Base-by-base conservation (phyloP, 257 asterid genomes). In the Solanum dulcamara region DNA sequence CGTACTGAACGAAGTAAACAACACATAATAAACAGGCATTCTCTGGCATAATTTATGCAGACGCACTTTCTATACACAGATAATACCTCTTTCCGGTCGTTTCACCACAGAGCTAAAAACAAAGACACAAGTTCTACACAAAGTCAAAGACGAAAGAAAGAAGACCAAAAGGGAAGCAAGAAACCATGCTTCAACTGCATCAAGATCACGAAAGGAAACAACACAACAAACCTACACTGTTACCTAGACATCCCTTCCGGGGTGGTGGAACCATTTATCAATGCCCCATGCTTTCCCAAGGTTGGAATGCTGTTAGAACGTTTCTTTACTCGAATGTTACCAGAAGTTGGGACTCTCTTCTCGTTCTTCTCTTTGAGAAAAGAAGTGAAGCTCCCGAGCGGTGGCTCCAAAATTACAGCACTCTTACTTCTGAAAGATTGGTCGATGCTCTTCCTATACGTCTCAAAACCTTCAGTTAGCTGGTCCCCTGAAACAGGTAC, bases 271-370 rank as follows among this genome's bases (percentile, higher is more conserved):
- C 74, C 88, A 53, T 72, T 70, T 17, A 89, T 22, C 17, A 86
- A 57, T 2, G 91, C 82, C 26, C 89, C 93, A 44, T 74, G 91
- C 89, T 89, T 89, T 81, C 89, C 86, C 24, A 90, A 62, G 35
- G 92, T 84, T 38, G 95, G 92, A 46, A 93, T 92, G 85, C 97
- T 92, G 85, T 84, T 91, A n/a, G 95, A 90, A 22, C 95, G 95
- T 89, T 70, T 91, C 88, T 90, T 90, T n/a, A 75, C 9, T 83
- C 87, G 88, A 51, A 55, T 10, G 75, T 37, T 83, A 70, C 79
- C 85, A 7, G 85, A 53, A 75, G 83, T 18, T 17, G 85, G 37
- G 10, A 48, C 55, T 86, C 89, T 86, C 48, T 88, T 91, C 85
- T 86, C 92, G 28, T 32, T 89, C 84, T 83, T 90, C 50, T 86